Conservation (phyloP, 306 rosid species). For the Cucurbita moschata region DNA sequence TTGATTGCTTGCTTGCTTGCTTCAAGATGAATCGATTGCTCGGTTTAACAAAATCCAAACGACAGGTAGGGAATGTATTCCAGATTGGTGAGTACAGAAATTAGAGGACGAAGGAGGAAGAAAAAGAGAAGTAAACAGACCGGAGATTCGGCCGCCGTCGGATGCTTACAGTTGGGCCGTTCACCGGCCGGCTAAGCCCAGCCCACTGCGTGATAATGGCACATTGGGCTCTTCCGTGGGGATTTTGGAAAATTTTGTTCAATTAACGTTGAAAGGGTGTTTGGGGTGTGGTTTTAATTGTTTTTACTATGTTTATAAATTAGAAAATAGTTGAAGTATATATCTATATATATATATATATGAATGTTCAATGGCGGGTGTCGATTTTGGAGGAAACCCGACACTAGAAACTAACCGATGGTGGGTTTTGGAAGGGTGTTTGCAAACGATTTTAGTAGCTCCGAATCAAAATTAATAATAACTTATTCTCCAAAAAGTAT, state of each 20-base stretch:
- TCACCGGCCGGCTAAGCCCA: not conserved
- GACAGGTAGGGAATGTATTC: not conserved
- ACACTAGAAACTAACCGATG: no score
- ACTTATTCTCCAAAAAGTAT: no score
- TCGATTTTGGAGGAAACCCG: no score
- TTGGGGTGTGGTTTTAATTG: no score
- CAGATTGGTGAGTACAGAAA: not conserved
- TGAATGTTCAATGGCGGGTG: no score
- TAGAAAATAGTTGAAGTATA: no score
- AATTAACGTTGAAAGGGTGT: no score
- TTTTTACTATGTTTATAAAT: no score
- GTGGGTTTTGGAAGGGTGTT: no score
- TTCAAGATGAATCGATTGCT: not conserved
- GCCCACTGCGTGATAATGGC: not conserved
- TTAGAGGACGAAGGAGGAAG: not conserved
- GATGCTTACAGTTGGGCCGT: not conserved
- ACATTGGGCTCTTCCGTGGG: not conserved
- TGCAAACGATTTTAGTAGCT: no score
- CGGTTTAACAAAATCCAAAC: not conserved
- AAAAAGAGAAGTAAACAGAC: not conserved
- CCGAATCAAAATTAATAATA: no score
- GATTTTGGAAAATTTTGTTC: not conserved
- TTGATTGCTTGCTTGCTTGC: not conserved
- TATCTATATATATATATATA: no score
- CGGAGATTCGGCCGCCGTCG: not conserved